These are phyloP conservation scores for Exophiala viscosa DNA, from an alignment of 2,329 filamentous ascomycete species.

Conservation along the genomic window DNA sequence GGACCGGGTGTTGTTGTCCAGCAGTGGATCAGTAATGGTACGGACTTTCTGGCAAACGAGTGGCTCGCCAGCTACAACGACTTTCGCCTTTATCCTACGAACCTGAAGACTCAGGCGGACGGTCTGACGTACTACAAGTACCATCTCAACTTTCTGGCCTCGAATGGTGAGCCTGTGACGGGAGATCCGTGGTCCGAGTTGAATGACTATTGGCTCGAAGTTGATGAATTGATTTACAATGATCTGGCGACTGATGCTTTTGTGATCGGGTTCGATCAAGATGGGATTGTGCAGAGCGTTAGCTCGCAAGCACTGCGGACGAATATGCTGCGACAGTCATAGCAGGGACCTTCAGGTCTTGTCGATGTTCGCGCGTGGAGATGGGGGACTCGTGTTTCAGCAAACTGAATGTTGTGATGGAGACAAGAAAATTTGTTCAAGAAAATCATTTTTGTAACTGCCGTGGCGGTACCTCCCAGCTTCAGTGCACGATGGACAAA, in stretches of 20 bases:
- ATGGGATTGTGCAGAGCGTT: slow-evolving; percentile 24
- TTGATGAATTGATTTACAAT: slow-evolving; percentile 27
- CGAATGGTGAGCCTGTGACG: slow-evolving; percentile 27
- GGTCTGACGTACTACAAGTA: slow-evolving; percentile 16
- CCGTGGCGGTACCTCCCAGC: too few species aligned
- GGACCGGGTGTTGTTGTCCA: slow-evolving; percentile 19
- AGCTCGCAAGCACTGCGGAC: slow-evolving; percentile 1
- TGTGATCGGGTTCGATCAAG: slow-evolving; percentile 27
- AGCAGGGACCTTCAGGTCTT: neutral
- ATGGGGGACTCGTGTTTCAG: too few species aligned
- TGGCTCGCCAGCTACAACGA: slow-evolving; percentile 4
- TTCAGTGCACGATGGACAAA: too few species aligned
- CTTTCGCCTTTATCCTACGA: slow-evolving; percentile 18
- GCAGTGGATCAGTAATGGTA: slow-evolving; percentile 23
- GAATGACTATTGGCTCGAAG: slow-evolving; percentile 31
- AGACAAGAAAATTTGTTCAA: too few species aligned
- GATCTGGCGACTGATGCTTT: slow-evolving; percentile 29
- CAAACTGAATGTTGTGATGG: too few species aligned
- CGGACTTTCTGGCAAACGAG: slow-evolving; percentile 19
- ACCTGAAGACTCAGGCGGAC: slow-evolving; percentile 12
- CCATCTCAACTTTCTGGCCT: slow-evolving; percentile 23
- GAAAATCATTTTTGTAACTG: too few species aligned
- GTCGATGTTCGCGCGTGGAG: too few species aligned
- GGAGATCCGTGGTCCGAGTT: slow-evolving; percentile 27
- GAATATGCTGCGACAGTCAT: neutral